Evolutionary conservation across 345 rosid genomes (phyloP), one percentile per base, ranked within the genome.

Genomic region (Rhodamnia argentea): DNA sequence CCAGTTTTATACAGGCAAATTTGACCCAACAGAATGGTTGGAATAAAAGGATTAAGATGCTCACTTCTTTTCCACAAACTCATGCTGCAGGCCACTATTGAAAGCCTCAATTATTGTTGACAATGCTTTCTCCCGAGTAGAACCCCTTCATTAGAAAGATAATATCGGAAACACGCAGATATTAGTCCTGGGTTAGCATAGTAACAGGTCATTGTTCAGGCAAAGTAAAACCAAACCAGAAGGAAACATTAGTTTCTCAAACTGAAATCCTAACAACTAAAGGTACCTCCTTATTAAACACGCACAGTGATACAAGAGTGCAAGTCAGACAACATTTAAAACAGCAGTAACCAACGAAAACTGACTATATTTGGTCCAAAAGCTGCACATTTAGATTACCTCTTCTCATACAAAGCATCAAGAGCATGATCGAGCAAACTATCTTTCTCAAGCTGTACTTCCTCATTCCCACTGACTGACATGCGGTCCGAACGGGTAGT

Each of bases 81-180:
- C 93, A 85, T 90, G 91, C 90, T 94, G 98, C 94, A 97, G 84
- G 57, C 89, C 89, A 83, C 87, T 90, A 89, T 88, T 95, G 89
- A 95, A 97, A 62, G 99, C 94, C 7, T 95, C 96, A 27, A 93
- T 89, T 85, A 95, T 96, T 13, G 91, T 74, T 22, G 89, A 86
- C 91, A 97, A 85, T 83, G 99, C 98, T 85, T 90, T 94, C 93
- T 96, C 99, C 89, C 98, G 92, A 2, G 96, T 97, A 22, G 98
- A 87, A 87, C 95, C 93, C 95, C 99, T 97, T 51, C 55, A 90
- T 29, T 85, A 86, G 83, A 27, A 87, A 85, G 86, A 58, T 2
- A 14, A 52, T 11, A 78, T 24, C 7, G 18, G 6, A 50, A 82
- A 51, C 40, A 47, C 3, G 3, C 13, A 82, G 27, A 82, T 44